Conservation (phyloP, 164 flowering plant species). For the Paratinospora sagittata region DNA sequence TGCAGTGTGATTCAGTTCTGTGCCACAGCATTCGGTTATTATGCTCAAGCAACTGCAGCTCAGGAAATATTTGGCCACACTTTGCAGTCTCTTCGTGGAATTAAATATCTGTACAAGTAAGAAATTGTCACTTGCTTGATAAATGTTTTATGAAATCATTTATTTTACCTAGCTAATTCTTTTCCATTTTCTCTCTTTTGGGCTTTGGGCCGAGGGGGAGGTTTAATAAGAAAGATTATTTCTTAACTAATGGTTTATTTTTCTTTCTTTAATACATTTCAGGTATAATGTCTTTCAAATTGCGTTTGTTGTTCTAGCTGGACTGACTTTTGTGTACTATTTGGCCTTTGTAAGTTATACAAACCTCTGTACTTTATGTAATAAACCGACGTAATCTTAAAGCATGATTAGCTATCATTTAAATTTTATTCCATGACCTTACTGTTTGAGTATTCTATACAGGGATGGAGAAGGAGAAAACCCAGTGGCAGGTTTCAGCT, state of each 20-base stretch:
- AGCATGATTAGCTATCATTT: too few species aligned
- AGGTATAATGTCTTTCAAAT: constrained; percentile 98
- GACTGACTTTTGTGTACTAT: constrained; percentile 79
- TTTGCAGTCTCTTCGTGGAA: constrained; percentile 87
- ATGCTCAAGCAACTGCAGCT: constrained; percentile 98
- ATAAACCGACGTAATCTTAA: background rate
- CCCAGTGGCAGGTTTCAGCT: constrained; percentile 85
- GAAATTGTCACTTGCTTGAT: constrained; percentile 11
- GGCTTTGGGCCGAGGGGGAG: too few species aligned
- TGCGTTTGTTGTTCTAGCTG: constrained; percentile 68
- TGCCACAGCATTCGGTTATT: constrained; percentile 88
- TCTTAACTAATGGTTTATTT: constrained; percentile 6
- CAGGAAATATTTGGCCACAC: constrained; percentile 99
- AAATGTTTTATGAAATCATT: too few species aligned
- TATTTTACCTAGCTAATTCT: too few species aligned
- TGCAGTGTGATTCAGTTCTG: constrained; percentile 97
- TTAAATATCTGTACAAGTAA: constrained; percentile 92
- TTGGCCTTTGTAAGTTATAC: constrained; percentile 70
- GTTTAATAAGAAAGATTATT: background rate
- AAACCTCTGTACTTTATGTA: background rate
- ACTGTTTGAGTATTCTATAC: constrained; percentile 8
- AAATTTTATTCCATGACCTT: too few species aligned
- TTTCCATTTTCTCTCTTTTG: too few species aligned
- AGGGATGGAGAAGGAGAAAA: constrained; percentile 97
- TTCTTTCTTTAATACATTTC: constrained; percentile 12